Percentiles rank a stretch among this genome's conserved stretches.
These are phyloP conservation scores for Prunus persica DNA, from an alignment of 306 rosid genomes.

Conservation along the genomic window Prunus_persica_NCBIv2 NC_034009.1:43123001-43123500, in stretches of 20 bases:
- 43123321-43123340: neutral
- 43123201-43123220: constrained; percentile 51
- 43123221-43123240: constrained; percentile 74
- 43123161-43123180: neutral
- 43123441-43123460: constrained; percentile 45
- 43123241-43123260: constrained; percentile 64
- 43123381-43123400: constrained; percentile 7
- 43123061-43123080: neutral
- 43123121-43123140: neutral
- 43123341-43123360: neutral
- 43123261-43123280: constrained; percentile 67
- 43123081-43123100: neutral
- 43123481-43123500: constrained; percentile 95
- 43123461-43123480: constrained; percentile 81
- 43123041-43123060: neutral
- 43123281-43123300: constrained; percentile 73
- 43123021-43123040: neutral
- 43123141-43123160: neutral
- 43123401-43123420: neutral
- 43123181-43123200: neutral
- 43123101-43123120: neutral
- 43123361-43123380: constrained; percentile 4
- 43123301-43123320: neutral
- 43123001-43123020: neutral
- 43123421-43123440: constrained; percentile 22